phyloP scores from a whole-genome alignment of 2,329 filamentous ascomycete genomes.

The Cyanodermella asteris region DNA sequence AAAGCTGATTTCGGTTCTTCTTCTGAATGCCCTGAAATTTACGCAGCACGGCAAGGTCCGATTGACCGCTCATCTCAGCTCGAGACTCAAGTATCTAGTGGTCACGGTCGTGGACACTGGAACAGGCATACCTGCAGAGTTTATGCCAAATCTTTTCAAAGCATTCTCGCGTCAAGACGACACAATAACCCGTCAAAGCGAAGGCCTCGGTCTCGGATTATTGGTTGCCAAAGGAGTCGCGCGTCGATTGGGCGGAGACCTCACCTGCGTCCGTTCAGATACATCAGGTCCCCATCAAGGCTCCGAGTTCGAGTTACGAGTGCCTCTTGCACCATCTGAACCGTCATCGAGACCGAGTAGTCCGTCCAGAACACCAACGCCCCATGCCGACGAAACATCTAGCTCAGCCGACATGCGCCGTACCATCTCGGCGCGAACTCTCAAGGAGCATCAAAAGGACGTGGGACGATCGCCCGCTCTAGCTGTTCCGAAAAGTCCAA shows the following conservation, averaged over 20 bases:
- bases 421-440: not conserved
- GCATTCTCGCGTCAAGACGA: slow-evolving; percentile 48
- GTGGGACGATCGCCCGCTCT: not conserved
- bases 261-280: slow-evolving; percentile 40
- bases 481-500: slow-evolving; percentile 1
- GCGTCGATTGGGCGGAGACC: slow-evolving; percentile 45
- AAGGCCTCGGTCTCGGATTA: slow-evolving; percentile 46
- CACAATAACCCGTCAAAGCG: slow-evolving; percentile 42
- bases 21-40: slow-evolving; percentile 9
- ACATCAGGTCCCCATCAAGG: slow-evolving; percentile 38
- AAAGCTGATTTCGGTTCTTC: slow-evolving; percentile 40
- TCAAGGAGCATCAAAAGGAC: no score
- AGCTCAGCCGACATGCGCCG: slow-evolving; percentile 3
- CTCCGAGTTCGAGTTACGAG: slow-evolving; percentile 45
- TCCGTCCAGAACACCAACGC: slow-evolving; percentile 22
- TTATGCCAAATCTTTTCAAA: slow-evolving; percentile 45
- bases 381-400: slow-evolving; percentile 8
- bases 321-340: slow-evolving; percentile 34
- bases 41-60: slow-evolving; percentile 26
- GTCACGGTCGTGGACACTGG: slow-evolving; percentile 45
- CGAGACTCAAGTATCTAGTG: slow-evolving; percentile 30
- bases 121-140: slow-evolving; percentile 43
- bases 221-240: slow-evolving; percentile 52
- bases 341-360: slow-evolving; percentile 26
- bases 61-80: slow-evolving; percentile 30